Conservation (phyloP, 345 rosid genomes). For the Litchi chinensis region DNA sequence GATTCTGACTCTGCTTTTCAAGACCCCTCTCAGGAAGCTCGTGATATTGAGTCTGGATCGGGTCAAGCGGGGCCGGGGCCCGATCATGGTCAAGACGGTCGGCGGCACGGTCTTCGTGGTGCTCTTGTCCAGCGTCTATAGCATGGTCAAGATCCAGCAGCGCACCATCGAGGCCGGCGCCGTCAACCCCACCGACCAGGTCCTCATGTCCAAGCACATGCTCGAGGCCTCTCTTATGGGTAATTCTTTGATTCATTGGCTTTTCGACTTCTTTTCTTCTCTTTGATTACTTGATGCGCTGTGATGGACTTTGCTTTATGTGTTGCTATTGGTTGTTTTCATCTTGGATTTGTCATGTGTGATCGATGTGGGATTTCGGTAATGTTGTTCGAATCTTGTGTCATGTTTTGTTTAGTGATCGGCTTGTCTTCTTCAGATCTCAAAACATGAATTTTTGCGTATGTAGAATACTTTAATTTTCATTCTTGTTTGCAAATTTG, state of each 20-base stretch:
- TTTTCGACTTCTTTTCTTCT: neutral
- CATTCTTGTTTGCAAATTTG: neutral
- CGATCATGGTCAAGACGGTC: constrained; percentile 70
- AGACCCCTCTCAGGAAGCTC: constrained; percentile 75
- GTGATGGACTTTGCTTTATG: neutral
- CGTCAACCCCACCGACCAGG: constrained; percentile 80
- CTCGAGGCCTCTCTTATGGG: constrained; percentile 95
- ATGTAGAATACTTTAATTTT: neutral
- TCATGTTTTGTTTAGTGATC: neutral
- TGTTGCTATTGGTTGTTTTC: neutral
- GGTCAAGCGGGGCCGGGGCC: constrained; percentile 82
- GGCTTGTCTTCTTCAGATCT: neutral
- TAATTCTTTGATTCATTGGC: constrained; percentile 16
- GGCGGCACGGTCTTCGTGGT: constrained; percentile 61
- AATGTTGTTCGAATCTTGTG: neutral
- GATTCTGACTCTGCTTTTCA: constrained; percentile 67
- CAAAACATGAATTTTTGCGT: neutral
- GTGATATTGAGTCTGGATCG: constrained; percentile 67
- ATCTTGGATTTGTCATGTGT: neutral
- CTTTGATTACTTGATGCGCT: neutral
- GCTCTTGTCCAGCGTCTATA: constrained; percentile 58
- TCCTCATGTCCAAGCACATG: constrained; percentile 68
- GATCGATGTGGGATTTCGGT: neutral
- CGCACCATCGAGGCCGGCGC: constrained; percentile 55
- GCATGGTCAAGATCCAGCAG: constrained; percentile 56